Evolutionary conservation across 2,329 filamentous ascomycete species (phyloP).

Genomic region (Botrytis tulipae): DNA sequence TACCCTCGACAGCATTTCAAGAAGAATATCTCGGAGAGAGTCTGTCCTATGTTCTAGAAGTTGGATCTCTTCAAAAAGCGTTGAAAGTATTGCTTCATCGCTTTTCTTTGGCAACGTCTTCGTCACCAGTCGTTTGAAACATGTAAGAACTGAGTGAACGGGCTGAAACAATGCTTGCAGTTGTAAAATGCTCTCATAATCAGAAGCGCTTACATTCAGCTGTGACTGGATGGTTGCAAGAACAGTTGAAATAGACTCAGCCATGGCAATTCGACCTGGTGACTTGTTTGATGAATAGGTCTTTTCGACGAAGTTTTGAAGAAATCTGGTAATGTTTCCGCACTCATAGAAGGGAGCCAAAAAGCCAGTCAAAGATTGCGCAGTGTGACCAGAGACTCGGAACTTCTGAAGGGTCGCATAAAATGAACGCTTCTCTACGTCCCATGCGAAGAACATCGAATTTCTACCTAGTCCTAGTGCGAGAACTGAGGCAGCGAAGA

Average conservation of each 20-base stretch:
- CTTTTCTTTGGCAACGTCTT: slow-evolving; percentile 39
- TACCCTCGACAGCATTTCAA: slow-evolving; percentile 63
- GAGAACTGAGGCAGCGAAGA: slow-evolving; percentile 58
- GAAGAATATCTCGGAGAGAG: slow-evolving; percentile 61
- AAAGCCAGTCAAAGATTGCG: slow-evolving; percentile 52
- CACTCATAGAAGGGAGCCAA: slow-evolving; percentile 40
- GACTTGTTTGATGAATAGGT: slow-evolving; percentile 34
- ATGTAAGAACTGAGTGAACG: slow-evolving; percentile 36
- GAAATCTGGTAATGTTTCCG: slow-evolving; percentile 38
- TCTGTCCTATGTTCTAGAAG: slow-evolving; percentile 61
- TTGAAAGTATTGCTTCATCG: slow-evolving; percentile 62
- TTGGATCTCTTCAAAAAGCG: slow-evolving; percentile 60
- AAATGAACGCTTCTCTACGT: slow-evolving; percentile 53
- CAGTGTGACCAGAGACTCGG: slow-evolving; percentile 49
- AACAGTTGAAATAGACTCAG: slow-evolving; percentile 42
- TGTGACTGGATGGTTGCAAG: slow-evolving; percentile 36
- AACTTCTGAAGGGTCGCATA: slow-evolving; percentile 46
- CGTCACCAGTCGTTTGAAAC: slow-evolving; percentile 36
- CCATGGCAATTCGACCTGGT: slow-evolving; percentile 37
- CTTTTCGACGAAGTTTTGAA: slow-evolving; percentile 36
- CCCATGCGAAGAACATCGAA: slow-evolving; percentile 68
- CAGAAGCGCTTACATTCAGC: slow-evolving; percentile 32
- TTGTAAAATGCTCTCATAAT: slow-evolving; percentile 37
- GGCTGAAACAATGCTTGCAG: slow-evolving; percentile 38
- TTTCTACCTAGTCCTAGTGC: slow-evolving; percentile 68